phyloP scores from a whole-genome alignment of 225 moss, liverwort and hornwort species.

The Marchantia polymorpha region DNA sequence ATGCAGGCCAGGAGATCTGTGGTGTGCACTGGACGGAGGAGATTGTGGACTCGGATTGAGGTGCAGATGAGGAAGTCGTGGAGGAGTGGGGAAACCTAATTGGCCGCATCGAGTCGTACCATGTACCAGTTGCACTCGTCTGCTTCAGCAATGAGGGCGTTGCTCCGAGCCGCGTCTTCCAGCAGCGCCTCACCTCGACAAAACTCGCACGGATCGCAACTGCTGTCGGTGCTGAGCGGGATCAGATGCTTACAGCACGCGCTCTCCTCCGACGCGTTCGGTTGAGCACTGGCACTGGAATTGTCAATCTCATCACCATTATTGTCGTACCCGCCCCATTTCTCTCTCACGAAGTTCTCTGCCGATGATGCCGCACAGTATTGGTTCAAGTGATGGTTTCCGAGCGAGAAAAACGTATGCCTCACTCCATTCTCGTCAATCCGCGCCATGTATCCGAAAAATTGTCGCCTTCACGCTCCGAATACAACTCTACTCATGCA shows the following conservation, averaged over 20 bases:
- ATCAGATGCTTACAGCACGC: constrained; percentile 29
- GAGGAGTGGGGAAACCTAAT: background rate
- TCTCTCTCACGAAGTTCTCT: constrained; percentile 12
- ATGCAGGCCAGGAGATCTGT: background rate
- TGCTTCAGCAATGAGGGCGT: constrained; percentile 17
- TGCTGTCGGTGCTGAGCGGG: background rate
- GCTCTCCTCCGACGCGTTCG: background rate
- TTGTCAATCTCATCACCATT: background rate
- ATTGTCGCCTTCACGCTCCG: background rate
- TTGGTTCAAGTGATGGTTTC: background rate
- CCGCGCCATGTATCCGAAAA: background rate
- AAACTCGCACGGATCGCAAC: constrained; percentile 27
- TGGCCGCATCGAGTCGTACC: background rate
- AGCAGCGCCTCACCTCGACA: constrained; percentile 28
- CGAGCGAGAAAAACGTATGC: constrained; percentile 2
- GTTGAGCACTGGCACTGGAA: background rate
- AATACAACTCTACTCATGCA: background rate
- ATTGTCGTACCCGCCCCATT: constrained; percentile 1
- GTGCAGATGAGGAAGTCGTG: background rate
- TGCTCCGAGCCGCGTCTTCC: constrained; percentile 28
- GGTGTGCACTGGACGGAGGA: too few species aligned
- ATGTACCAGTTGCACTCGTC: constrained; percentile 2
- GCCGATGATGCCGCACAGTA: background rate
- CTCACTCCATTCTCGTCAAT: background rate
- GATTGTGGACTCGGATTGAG: background rate